Conservation (phyloP, 192 early-diverging fungal genomes). For the Obelidium mucronatum region DNA sequence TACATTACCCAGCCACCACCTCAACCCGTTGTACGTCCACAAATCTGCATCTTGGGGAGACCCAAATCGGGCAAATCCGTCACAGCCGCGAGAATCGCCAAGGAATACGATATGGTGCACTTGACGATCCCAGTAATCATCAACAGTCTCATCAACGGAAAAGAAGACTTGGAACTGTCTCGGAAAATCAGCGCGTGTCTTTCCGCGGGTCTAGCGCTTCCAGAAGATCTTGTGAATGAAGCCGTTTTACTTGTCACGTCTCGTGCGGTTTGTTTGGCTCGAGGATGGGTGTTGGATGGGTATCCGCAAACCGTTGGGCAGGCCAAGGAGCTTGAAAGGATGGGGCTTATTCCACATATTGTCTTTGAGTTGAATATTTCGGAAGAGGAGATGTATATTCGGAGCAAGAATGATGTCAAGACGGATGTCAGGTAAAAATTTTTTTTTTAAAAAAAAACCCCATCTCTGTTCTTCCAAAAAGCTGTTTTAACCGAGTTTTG, state of each 20-base stretch:
- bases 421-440: constrained; percentile 12
- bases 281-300: constrained; percentile 66
- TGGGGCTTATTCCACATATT: constrained; percentile 53
- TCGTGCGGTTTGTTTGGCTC: constrained; percentile 43
- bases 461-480: no score
- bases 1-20: constrained; percentile 45
- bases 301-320: constrained; percentile 55
- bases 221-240: constrained; percentile 47
- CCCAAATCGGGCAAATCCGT: constrained; percentile 57
- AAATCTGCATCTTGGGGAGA: constrained; percentile 49
- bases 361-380: constrained; percentile 49
- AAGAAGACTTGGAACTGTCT: constrained; percentile 41
- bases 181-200: constrained; percentile 42
- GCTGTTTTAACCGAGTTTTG: not conserved
- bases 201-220: constrained; percentile 37
- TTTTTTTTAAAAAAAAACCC: constrained; percentile 13
- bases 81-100: constrained; percentile 37
- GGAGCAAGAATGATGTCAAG: constrained; percentile 30
- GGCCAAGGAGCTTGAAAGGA: constrained; percentile 50
- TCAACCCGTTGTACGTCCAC: constrained; percentile 47
- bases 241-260: constrained; percentile 51
- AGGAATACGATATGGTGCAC: constrained; percentile 48
- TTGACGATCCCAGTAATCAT: constrained; percentile 47
- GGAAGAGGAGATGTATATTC: constrained; percentile 25
- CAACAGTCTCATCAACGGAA: constrained; percentile 48